Evolutionary conservation across 2,329 filamentous ascomycete species (phyloP), one percentile per base, ranked within the genome.

Genomic region (Aureobasidium sp.): DNA sequence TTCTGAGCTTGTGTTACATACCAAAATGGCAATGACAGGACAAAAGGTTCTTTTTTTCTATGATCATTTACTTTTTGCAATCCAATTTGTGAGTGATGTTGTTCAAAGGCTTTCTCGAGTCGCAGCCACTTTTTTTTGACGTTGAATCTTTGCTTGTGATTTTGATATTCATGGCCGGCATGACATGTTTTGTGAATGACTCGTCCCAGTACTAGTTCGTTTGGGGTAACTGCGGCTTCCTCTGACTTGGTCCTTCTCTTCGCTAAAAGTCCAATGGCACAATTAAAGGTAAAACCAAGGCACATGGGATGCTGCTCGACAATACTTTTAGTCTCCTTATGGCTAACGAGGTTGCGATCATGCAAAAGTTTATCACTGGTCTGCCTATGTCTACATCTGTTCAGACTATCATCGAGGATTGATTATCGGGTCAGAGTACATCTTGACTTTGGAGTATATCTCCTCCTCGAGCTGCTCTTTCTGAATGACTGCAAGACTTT

Each of bases 11-110:
- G 57, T 50, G 44, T 50, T 48, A 48, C 41, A 59, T 50, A 59
- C 44, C 44, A 59, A 59, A 59, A 47, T 48, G 54, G 54, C 54
- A 59, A 59, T 59, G 41, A 59, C 54, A 59, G 57, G 57, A 50
- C 57, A 59, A 59, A 59, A 59, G 57, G 57, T 41, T 59, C 36
- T 42, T 50, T 13, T 49, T 50, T 59, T 50, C 30, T 25, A 41
- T 54, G 30, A 16, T 30, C n/a, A 13, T 14, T 6, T 13, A 27
- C 30, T 41, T 37, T 11, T 14, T 13, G 2, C 11, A 13, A 5
- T 27, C n/a, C n/a, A n/a, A 51, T 7, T 5, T 9, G 21, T 37
- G n/a, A 2, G 13, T 8, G 10, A 16, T 29, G 27, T 9, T 37
- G 34, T 37, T 14, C 11, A 16, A 29, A 30, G 29, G 13, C 27